Base-by-base conservation (phyloP, 2,329 filamentous ascomycete species). In the Nemania sp. region DNA sequence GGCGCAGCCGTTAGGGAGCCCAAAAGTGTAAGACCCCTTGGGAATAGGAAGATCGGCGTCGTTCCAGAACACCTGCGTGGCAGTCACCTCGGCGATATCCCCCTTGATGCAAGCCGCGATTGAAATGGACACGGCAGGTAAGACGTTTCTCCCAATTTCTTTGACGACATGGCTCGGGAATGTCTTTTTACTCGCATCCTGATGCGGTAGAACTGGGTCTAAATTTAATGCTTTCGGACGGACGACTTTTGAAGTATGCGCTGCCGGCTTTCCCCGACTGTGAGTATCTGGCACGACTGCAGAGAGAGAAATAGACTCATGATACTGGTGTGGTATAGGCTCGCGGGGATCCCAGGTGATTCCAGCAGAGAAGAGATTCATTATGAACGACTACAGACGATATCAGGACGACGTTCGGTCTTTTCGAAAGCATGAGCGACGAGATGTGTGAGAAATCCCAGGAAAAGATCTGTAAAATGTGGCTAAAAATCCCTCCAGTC, bases 21-120 rank as follows among this genome's bases (percentile, higher is more conserved):
- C 67, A 40, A 72, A 73, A 3, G 66, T 69, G 47, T 72, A 72
- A 10, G 67, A 65, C 1, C 69, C 68, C 39, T 67, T 46, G 20
- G 56, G 60, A 62, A 73, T 71, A 11, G 66, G 35, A 17, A 37
- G 10, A 15, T 64, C 60, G 20, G 60, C 57, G n/a, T 71, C 63
- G 57, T 73, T 73, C 62, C 60, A 69, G 53, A 71, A 73, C 10
- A 62, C 49, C 25, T 73, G 71, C 1, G 52, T 67, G 2, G 67
- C 57, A n/a, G 65, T 65, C 6, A 72, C 60, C 39, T 57, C 64
- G 21, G 70, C 69, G 2, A 67, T 62, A 42, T 73, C 69, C 5
- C 69, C 62, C 4, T 67, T 52, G 43, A 73, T 64, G n/a, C 63
- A 67, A 0, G 60, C 69, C 5, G 67, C 57, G 3, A 72, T 58